Percentiles rank a stretch among this genome's conserved stretches.
phyloP scores from a whole-genome alignment of 805 yeast genomes.

The Kazachstania taianensis region DNA sequence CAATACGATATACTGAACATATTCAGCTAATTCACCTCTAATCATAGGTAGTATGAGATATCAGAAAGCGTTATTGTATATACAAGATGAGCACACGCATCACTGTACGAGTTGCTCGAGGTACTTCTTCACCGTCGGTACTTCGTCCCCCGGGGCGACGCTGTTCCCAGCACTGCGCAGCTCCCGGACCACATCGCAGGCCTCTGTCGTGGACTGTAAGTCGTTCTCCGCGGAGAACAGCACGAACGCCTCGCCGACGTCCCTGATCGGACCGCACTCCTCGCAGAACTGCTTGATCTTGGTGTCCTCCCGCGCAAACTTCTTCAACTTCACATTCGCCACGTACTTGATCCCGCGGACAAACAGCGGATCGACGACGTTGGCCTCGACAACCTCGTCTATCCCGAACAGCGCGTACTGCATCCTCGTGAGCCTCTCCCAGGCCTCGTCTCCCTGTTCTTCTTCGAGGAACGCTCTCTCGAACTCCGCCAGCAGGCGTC shows the following conservation, averaged over 20 bases:
- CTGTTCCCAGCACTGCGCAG: constrained; percentile 35
- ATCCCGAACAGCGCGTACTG: constrained; percentile 83
- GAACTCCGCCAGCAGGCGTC: constrained; percentile 38
- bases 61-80: too few species aligned
- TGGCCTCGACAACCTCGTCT: constrained; percentile 51
- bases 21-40: too few species aligned
- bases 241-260: constrained; percentile 37
- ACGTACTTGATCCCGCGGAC: constrained; percentile 58
- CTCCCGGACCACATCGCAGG: constrained; percentile 33
- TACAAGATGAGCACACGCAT: too few species aligned
- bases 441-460: constrained; percentile 42
- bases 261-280: constrained; percentile 10
- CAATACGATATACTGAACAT: too few species aligned
- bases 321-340: constrained; percentile 56
- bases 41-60: too few species aligned
- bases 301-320: constrained; percentile 41
- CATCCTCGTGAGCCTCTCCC: constrained; percentile 64
- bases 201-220: constrained; percentile 32
- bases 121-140: constrained; percentile 29
- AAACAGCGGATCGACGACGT: constrained; percentile 48
- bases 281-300: constrained; percentile 29
- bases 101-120: constrained; percentile 19
- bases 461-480: constrained; percentile 25
- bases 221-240: constrained; percentile 38
- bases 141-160: constrained; percentile 29